These are phyloP conservation scores for Crithidia brevicula DNA, from an alignment of 208 protist species.

Conservation along the genomic window DNA sequence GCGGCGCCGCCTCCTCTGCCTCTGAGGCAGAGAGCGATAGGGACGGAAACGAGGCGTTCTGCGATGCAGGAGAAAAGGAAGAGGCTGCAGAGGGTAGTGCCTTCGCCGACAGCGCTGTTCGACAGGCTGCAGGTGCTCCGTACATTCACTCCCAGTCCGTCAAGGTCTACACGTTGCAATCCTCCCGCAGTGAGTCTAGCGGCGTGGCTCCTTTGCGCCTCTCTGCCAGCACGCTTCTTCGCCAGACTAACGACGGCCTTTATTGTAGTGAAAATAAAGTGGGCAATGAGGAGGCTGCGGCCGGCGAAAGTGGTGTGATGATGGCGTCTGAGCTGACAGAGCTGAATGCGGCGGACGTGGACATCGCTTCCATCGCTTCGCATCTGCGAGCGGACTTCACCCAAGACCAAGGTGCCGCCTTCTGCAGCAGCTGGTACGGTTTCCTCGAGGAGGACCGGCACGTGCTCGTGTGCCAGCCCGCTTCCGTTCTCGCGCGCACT, in stretches of 20 bases:
- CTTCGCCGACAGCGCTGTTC: not conserved
- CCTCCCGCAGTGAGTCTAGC: not conserved
- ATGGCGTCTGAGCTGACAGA: not conserved
- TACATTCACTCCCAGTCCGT: not conserved
- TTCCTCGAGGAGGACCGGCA: conserved; percentile 45
- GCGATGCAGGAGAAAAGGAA: not conserved
- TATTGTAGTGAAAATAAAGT: not conserved
- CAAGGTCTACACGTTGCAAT: not conserved
- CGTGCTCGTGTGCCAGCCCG: conserved; percentile 40
- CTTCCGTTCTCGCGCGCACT: conserved; percentile 13
- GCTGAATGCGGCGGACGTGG: conserved; percentile 5
- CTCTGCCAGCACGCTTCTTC: not conserved
- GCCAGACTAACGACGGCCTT: not conserved
- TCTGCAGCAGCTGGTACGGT: conserved; percentile 39
- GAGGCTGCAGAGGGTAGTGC: not conserved
- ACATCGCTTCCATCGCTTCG: not conserved
- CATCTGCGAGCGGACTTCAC: conserved; percentile 15
- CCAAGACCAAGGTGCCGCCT: not conserved
- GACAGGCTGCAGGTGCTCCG: not conserved
- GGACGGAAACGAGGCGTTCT: not conserved
- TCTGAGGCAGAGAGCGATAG: not conserved
- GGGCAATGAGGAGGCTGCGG: not conserved
- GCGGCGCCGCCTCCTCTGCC: not conserved
- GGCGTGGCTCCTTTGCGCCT: not conserved
- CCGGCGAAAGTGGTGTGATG: not conserved